Conservation (phyloP, 2,329 filamentous ascomycete species). For the Aspergillus hiratsukae region DNA sequence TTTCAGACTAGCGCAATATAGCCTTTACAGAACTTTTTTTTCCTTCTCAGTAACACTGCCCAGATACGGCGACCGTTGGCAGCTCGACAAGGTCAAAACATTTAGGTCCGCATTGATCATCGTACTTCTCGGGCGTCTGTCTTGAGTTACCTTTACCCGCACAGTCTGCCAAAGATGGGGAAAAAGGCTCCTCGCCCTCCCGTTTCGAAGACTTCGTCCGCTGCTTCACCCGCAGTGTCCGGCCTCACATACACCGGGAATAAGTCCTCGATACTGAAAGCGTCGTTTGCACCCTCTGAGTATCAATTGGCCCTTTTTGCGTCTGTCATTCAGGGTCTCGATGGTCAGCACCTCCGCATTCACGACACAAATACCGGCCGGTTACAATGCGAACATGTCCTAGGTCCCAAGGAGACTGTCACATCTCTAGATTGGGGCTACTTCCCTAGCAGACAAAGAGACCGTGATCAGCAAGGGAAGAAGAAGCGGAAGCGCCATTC, state of each 20-base stretch:
- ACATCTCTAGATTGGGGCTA: slow-evolving; percentile 51
- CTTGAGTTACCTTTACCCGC: not conserved
- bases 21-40: slow-evolving; percentile 42
- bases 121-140: not conserved
- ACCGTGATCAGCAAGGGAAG: slow-evolving; percentile 38
- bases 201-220: slow-evolving; percentile 42
- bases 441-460: slow-evolving; percentile 31
- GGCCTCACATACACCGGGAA: slow-evolving; percentile 34
- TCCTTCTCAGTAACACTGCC: slow-evolving; percentile 28
- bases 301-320: slow-evolving; percentile 51
- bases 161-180: slow-evolving; percentile 35
- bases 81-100: slow-evolving; percentile 19
- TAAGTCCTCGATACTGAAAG: slow-evolving; percentile 46
- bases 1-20: slow-evolving; percentile 27
- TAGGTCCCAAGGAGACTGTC: slow-evolving; percentile 44
- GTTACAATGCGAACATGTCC: slow-evolving; percentile 48
- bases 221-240: slow-evolving; percentile 34
- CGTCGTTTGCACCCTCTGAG: slow-evolving; percentile 48
- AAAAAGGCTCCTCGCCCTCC: slow-evolving; percentile 43
- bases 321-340: slow-evolving; percentile 50
- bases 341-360: slow-evolving; percentile 49
- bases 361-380: slow-evolving; percentile 49
- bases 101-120: not conserved
- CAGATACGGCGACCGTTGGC: slow-evolving; percentile 21
- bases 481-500: slow-evolving; percentile 50